Percentiles rank a stretch among this genome's conserved stretches.
These are phyloP conservation scores for Malus fusca DNA, from an alignment of 306 rosid species.

Conservation along the genomic window DNA sequence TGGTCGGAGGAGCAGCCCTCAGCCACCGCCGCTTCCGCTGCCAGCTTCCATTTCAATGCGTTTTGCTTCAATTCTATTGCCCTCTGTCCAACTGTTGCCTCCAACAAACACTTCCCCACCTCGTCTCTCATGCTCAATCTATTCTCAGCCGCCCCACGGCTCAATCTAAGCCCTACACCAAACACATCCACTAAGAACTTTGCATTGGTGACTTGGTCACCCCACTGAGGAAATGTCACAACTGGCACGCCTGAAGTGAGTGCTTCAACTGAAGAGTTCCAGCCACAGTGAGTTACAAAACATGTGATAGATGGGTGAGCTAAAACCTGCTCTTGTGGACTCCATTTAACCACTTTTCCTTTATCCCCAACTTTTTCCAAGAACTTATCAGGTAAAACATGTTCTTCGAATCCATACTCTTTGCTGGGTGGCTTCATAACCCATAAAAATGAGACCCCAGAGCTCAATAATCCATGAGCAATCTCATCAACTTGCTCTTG, in stretches of 20 bases:
- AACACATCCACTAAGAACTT: conserved; percentile 52
- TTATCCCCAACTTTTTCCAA: conserved; percentile 29
- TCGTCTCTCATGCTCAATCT: conserved; percentile 24
- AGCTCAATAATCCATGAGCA: conserved; percentile 47
- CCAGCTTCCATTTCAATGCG: conserved; percentile 27
- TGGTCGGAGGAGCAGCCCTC: conserved; percentile 44
- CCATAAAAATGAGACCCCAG: conserved; percentile 49
- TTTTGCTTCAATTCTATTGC: conserved; percentile 24
- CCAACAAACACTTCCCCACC: conserved; percentile 31
- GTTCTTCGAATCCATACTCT: neutral
- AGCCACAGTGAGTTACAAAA: conserved; percentile 67
- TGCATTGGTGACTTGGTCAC: conserved; percentile 69
- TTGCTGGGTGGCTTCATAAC: conserved; percentile 39
- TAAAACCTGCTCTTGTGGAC: conserved; percentile 58
- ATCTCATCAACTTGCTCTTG: conserved; percentile 58
- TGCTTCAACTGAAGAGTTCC: conserved; percentile 71
- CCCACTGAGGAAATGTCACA: conserved; percentile 74
- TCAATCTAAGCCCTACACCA: conserved; percentile 29
- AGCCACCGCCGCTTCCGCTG: conserved; percentile 22
- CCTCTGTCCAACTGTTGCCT: conserved; percentile 27
- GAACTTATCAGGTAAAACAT: conserved; percentile 45
- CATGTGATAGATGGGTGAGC: conserved; percentile 52
- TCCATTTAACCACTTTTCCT: conserved; percentile 60
- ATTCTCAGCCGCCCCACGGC: conserved; percentile 26
- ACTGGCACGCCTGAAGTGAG: conserved; percentile 50